These are phyloP conservation scores for Simmondsia chinensis DNA, from an alignment of 148 eudicot genomes.

Conservation along the genomic window DNA sequence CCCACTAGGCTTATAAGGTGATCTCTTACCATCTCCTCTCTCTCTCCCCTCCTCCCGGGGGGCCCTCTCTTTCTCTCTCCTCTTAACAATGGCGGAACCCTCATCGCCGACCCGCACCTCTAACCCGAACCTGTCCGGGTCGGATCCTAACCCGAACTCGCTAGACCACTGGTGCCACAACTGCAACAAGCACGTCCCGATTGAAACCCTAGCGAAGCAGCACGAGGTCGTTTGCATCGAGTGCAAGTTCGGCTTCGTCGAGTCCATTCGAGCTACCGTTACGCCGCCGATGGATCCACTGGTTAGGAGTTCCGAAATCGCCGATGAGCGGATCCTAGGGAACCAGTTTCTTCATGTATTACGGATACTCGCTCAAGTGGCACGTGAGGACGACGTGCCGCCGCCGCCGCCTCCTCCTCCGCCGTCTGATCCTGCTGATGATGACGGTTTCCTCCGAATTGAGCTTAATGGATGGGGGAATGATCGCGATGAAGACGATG, in stretches of 20 bases:
- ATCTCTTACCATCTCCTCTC: too few species aligned
- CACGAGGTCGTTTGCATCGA: slow-evolving; percentile 55
- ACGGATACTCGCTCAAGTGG: slow-evolving; percentile 52
- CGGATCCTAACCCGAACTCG: slow-evolving; percentile 8
- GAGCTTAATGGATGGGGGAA: slow-evolving; percentile 54
- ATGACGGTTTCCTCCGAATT: slow-evolving; percentile 46
- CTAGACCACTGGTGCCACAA: slow-evolving; percentile 66
- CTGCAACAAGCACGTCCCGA: slow-evolving; percentile 60
- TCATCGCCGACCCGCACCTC: slow-evolving; percentile 26
- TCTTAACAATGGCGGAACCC: slow-evolving; percentile 11
- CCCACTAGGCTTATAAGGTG: too few species aligned
- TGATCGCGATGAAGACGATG: slow-evolving; percentile 16
- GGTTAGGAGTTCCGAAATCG: background rate
- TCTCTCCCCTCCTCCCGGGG: background rate
- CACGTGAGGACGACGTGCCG: slow-evolving; percentile 59
- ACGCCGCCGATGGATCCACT: background rate
- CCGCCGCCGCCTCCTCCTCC: slow-evolving; percentile 43
- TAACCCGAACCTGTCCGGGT: slow-evolving; percentile 11
- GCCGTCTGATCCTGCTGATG: slow-evolving; percentile 10
- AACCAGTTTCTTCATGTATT: slow-evolving; percentile 59
- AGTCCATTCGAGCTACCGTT: slow-evolving; percentile 18
- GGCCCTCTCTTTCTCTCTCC: background rate
- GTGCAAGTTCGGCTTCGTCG: slow-evolving; percentile 81
- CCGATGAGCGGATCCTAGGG: slow-evolving; percentile 33
- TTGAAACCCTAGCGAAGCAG: slow-evolving; percentile 40